Percentiles rank a stretch among this genome's conserved stretches.
Conservation (phyloP, 257 asterid species). For the Apocynum venetum region DNA sequence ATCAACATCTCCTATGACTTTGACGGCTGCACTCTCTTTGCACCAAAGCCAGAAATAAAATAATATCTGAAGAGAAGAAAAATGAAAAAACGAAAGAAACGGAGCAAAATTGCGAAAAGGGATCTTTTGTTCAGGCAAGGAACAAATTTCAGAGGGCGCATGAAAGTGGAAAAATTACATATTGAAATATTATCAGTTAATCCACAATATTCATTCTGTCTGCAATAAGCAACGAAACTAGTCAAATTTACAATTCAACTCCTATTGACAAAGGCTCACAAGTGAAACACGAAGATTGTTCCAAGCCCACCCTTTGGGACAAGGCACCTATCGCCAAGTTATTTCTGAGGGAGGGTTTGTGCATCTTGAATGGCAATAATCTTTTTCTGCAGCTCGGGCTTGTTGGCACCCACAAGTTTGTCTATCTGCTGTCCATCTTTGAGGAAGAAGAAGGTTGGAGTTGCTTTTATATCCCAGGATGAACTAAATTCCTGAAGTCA, state of each 20-base stretch:
- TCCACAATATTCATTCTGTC: not conserved
- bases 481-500: slow-evolving; percentile 82
- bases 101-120: not conserved
- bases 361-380: slow-evolving; percentile 54
- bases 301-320: not conserved
- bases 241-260: slow-evolving; percentile 28
- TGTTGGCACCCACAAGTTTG: slow-evolving; percentile 97
- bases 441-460: slow-evolving; percentile 98
- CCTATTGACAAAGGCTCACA: slow-evolving; percentile 17
- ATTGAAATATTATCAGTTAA: not conserved
- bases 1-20: not conserved
- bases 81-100: no score
- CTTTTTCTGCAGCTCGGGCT: slow-evolving; percentile 89
- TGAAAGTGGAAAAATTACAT: not conserved
- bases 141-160: not conserved
- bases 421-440: slow-evolving; percentile 76
- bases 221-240: not conserved
- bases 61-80: no score
- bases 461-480: slow-evolving; percentile 96
- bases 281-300: not conserved
- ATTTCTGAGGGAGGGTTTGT: slow-evolving; percentile 3
- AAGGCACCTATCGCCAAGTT: not conserved
- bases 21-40: not conserved
- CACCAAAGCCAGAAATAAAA: not conserved
- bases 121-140: not conserved